Base-by-base conservation (phyloP, 2,329 filamentous ascomycete species). In the Hypoxylon sp. region DNA sequence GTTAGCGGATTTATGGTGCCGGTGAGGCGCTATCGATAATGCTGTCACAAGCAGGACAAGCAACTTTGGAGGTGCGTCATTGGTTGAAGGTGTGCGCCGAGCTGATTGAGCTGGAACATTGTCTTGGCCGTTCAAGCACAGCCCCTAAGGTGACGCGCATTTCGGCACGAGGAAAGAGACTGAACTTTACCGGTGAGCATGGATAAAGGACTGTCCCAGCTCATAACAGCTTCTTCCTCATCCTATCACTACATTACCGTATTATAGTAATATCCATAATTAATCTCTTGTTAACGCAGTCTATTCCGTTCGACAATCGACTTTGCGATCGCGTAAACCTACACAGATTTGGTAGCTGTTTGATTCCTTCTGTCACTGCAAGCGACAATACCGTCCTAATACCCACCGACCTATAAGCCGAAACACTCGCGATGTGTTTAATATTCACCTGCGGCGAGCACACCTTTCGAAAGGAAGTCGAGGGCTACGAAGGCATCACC, bases 401-500 rank as follows among this genome's bases (percentile, higher is more conserved):
- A 25, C 5, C 11, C 25, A 23, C 19, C 5, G 17, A 23, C 51
- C 28, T 30, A 67, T 51, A 48, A 52, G 2, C 45, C 28, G 7
- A 50, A 60, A n/a, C 13, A 13, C 4, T 41, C 51, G 63, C 58
- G 67, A 89, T 89, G 87, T 89, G 87, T 81, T 82, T 89, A 75
- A 85, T 89, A 78, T 89, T 89, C 74, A 84, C 86, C 69, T 89
- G 86, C 73, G 87, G 87, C 72, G 86, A 89, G 77, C 83, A 88
- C 74, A 89, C 86, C 38, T 89, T 89, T 77, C 85, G 85, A 68
- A 87, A 84, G 75, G 82, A 87, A 61, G 82, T 89, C 48, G 78
- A 86, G 60, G 89, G 88, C 71, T 90, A 90, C 75, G 86, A 90
- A 74, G 85, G 86, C 71, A 77, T 90, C 67, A 78, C 86, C 57